These are phyloP conservation scores for Gnomoniopsis sp. DNA, from an alignment of 2,329 filamentous ascomycete genomes.

Conservation along the genomic window DNA sequence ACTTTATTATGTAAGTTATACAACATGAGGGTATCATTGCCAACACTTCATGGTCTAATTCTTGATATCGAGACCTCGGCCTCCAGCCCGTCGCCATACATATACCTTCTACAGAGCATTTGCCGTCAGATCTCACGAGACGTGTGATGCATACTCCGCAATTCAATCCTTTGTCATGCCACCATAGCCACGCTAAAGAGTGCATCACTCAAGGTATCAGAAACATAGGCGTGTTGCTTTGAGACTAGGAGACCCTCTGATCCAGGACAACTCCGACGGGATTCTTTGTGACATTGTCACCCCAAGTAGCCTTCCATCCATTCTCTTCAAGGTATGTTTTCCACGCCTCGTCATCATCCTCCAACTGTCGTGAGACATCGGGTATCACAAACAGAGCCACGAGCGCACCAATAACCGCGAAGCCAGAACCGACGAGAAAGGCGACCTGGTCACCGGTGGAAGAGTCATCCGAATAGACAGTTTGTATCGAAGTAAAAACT, in stretches of 20 bases:
- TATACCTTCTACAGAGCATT: too few species aligned
- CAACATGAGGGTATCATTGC: too few species aligned
- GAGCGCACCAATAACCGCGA: constrained; percentile 42
- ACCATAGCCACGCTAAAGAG: too few species aligned
- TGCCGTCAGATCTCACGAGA: too few species aligned
- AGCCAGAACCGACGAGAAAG: constrained; percentile 48
- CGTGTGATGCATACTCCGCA: too few species aligned
- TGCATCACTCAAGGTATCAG: too few species aligned
- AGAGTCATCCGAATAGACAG: constrained; percentile 35
- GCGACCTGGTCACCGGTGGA: constrained; percentile 44
- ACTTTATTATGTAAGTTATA: too few species aligned
- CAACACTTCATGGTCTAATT: too few species aligned
- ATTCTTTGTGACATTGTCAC: constrained; percentile 27
- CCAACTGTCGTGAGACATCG: constrained; percentile 37
- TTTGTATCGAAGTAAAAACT: constrained; percentile 48
- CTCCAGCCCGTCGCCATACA: too few species aligned
- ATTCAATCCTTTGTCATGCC: too few species aligned
- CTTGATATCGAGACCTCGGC: too few species aligned
- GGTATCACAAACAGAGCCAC: constrained; percentile 44
- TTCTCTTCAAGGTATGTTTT: constrained; percentile 40
- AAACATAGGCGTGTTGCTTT: too few species aligned
- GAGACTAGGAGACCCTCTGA: constrained; percentile 11
- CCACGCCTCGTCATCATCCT: constrained; percentile 41
- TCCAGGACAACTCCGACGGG: constrained; percentile 24
- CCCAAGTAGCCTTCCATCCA: constrained; percentile 36